Conservation (phyloP, 2,329 filamentous ascomycete genomes). For the Fusarium sp. region DNA sequence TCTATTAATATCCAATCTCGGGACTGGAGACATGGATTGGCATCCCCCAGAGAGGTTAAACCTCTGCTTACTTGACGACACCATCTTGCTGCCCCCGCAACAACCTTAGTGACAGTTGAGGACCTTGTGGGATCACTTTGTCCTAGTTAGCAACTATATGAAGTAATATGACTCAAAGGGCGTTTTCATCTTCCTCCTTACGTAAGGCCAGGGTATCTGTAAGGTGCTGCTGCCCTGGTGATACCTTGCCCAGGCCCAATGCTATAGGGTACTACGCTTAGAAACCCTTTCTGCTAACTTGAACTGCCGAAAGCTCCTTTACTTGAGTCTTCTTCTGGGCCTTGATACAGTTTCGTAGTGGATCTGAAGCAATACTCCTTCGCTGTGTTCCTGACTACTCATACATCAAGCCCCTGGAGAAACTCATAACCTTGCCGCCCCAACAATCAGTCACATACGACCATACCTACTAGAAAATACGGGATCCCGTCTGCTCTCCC, state of each 20-base stretch:
- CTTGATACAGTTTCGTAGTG: accelerated
- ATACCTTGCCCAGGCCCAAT: neutral
- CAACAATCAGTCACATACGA: neutral
- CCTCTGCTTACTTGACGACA: neutral
- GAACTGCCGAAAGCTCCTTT: neutral
- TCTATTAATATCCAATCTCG: neutral
- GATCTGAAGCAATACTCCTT: neutral
- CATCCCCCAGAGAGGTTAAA: neutral
- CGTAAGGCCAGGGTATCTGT: neutral
- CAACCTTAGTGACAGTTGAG: neutral
- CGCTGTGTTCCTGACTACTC: neutral
- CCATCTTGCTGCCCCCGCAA: neutral
- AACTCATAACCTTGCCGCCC: neutral
- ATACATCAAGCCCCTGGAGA: neutral
- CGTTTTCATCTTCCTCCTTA: neutral
- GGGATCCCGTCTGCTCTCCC: conserved; percentile 10
- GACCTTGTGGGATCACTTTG: neutral
- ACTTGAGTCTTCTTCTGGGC: neutral
- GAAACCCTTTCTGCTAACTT: neutral
- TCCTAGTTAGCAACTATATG: neutral
- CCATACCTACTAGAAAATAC: conserved; percentile 3
- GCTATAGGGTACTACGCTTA: neutral
- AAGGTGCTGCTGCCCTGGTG: neutral
- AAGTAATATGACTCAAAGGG: neutral
- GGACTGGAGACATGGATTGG: neutral